Evolutionary conservation across 2,329 filamentous ascomycete genomes (phyloP).

Genomic region (Macrophomina phaseolina): DNA sequence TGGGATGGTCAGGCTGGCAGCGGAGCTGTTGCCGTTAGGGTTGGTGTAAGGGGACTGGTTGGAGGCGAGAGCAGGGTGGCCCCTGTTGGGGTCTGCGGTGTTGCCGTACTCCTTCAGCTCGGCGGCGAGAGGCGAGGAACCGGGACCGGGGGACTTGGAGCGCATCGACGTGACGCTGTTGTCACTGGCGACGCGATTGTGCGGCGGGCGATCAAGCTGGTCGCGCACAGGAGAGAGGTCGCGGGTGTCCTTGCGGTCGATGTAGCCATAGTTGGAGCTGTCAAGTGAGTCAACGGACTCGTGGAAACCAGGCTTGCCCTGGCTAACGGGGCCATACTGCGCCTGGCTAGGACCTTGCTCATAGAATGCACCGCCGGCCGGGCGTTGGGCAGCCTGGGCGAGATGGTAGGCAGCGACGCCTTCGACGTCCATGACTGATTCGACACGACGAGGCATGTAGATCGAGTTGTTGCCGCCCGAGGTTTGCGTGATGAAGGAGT

Average conservation of each 20-base stretch:
- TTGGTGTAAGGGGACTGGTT: slow-evolving; percentile 16
- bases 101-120: slow-evolving; percentile 17
- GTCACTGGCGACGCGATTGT: slow-evolving; percentile 37
- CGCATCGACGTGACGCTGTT: slow-evolving; percentile 25
- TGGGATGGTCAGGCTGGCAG: slow-evolving; percentile 7
- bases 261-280: slow-evolving; percentile 39
- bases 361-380: slow-evolving; percentile 52
- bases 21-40: slow-evolving; percentile 10
- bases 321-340: slow-evolving; percentile 36
- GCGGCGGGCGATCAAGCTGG: slow-evolving; percentile 35
- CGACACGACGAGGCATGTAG: slow-evolving; percentile 70
- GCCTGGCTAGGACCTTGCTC: slow-evolving; percentile 37
- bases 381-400: slow-evolving; percentile 60
- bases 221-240: slow-evolving; percentile 13
- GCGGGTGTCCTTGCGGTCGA: slow-evolving; percentile 16
- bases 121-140: slow-evolving; percentile 12
- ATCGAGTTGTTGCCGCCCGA: slow-evolving; percentile 60
- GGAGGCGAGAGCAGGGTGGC: slow-evolving; percentile 6
- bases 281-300: slow-evolving; percentile 45
- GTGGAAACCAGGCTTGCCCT: slow-evolving; percentile 39
- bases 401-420: slow-evolving; percentile 76
- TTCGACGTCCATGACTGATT: slow-evolving; percentile 79
- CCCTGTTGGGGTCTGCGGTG: not conserved
- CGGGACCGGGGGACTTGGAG: slow-evolving; percentile 18
- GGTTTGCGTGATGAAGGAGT: slow-evolving; percentile 66